Evolutionary conservation across 1,284 basidiomycete genomes (phyloP).

Genomic region (Ceratobasidium sp.): DNA sequence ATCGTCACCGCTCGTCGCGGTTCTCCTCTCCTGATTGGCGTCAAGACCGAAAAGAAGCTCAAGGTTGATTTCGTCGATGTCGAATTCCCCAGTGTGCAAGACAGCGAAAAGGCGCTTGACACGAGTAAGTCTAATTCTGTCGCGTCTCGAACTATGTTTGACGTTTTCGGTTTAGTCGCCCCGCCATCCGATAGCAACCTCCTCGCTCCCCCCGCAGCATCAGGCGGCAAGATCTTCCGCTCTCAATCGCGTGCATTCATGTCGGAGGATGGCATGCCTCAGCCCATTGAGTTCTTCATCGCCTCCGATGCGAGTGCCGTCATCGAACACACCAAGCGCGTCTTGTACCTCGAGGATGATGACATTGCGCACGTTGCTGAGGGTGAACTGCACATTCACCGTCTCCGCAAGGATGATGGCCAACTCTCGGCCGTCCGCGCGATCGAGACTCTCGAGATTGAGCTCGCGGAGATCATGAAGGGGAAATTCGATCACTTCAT

Average conservation of each 20-base stretch:
- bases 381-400: conserved; percentile 98
- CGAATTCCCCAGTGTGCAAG: conserved; percentile 81
- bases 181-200: conserved; percentile 64
- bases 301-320: conserved; percentile 97
- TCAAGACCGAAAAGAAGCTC: conserved; percentile 99
- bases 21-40: conserved; percentile 96
- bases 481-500: conserved; percentile 99
- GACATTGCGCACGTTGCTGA: conserved; percentile 98
- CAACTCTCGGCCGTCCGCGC: conserved; percentile 81
- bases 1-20: conserved; percentile 96
- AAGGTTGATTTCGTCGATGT: conserved; percentile 99
- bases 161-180: conserved; percentile 56
- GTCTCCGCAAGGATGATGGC: conserved; percentile 89
- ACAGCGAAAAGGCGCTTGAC: conserved; percentile 66
- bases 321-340: conserved; percentile 98
- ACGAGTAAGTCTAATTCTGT: conserved; percentile 61
- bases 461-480: conserved; percentile 99
- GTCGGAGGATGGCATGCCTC: conserved; percentile 97
- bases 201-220: conserved; percentile 76
- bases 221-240: conserved; percentile 86
- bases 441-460: conserved; percentile 98
- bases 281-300: conserved; percentile 99
- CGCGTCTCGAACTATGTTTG: background rate
- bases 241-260: conserved; percentile 98
- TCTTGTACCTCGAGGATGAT: conserved; percentile 98